Base-by-base conservation (phyloP, 83 land plant species). In the Isoetes engelmannii region DNA sequence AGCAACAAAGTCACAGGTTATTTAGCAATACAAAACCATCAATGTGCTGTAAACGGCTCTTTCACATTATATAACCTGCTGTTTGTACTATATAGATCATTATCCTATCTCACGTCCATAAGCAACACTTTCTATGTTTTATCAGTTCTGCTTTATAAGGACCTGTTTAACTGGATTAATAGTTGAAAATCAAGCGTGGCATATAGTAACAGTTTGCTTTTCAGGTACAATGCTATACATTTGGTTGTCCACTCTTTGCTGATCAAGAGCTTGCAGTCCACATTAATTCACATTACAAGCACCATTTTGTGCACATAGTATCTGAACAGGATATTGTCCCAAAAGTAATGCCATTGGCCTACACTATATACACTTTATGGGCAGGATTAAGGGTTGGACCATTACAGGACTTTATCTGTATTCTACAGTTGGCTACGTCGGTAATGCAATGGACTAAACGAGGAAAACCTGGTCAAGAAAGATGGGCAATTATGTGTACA, bases 191-290 rank as follows among this genome's bases (percentile, higher is more conserved):
- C 54, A 51, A n/a, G 12, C 15, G 0, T 51, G 54, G 15, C 54
- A 51, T 15, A 51, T 15, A 12, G 12, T 12, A 51, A 12, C 54
- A 8, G 20, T 59, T 8, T 8, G 21, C 45, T 28, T 28, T 59
- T 47, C 73, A 81, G 67, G 48, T 77, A 0, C 83, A 81, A 55
- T 81, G 83, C 72, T 81, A 81, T 69, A 77, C 83, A 0, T 81
- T 81, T 43, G 81, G 81, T 7, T 80, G 77, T 50, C 83, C 83
- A 8, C 72, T 81, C 72, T 81, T 81, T 47, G 81, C 81, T 4
- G 81, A 81, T 20, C 69, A 69, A 45, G 57, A 64, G 37, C 77
- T 81, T 4, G 83, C 83, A 18, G 61, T 44, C 62, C 72, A 68
- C 46, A 81, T 81, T 8, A 81, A 81, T 18, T 54, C 50, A 3